Evolutionary conservation across 2,329 filamentous ascomycete genomes (phyloP), one percentile per base, ranked within the genome.

Genomic region (Biscogniauxia mediterranea): DNA sequence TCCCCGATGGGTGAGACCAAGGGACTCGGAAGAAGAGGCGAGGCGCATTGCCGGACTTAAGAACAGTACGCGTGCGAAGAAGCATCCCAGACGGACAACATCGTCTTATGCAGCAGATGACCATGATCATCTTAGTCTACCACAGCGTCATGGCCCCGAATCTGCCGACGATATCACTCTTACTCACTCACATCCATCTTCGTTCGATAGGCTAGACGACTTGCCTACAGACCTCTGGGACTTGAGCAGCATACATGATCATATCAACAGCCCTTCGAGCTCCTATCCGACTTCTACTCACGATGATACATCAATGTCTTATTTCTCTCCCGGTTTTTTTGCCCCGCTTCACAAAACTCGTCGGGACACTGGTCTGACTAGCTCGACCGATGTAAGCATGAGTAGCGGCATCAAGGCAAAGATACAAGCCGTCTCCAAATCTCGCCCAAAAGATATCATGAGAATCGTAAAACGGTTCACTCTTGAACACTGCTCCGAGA

Each of bases 1-100:
- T 46, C 82, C 84, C 28, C 79, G 84, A 69, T 85, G 84, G 78
- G 76, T 86, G 55, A 80, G 83, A 20, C 83, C 84, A 1, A 79
- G 78, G 61, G 79, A 76, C 42, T 75, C 79, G 11, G 76, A 78
- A 19, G 83, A 86, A 56, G 84, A 85, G 79, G 74, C 75, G 52
- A 77, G 78, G 32, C 82, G 83, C 26, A 77, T 85, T 32, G 64
- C 68, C 13, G 73, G 73, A 8, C 70, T 80, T 15, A 75, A 74
- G 57, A 66, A 73, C 21, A 73, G 77, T 32, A 68, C 76, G 6
- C 77, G 75, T 9, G 73, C 63, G n/a, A 65, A 62, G 56, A 51
- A 54, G 32, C 17, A 25, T 69, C 70, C 57, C 71, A 73, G 26
- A 69, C 62, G 5, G 65, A 69, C 63, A 38, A 26, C 74, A 67